Percentiles rank a stretch among this genome's conserved stretches.
Conservation (phyloP, 768 basidiomycete genomes). For the Pholiota microspora region DNA sequence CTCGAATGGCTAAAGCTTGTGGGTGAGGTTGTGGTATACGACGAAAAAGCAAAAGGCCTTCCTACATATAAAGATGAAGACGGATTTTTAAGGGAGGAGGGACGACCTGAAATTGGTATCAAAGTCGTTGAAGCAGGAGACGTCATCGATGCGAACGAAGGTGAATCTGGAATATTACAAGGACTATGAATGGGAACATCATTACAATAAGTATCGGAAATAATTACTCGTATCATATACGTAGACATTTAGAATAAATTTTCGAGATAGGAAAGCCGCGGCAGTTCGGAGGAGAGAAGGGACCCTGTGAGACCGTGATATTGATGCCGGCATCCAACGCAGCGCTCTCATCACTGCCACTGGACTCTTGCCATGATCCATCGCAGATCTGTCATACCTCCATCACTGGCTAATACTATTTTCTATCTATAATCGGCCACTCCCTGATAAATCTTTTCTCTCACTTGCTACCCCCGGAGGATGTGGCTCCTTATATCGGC, state of each 20-base stretch:
- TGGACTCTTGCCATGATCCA: no score
- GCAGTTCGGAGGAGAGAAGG: no score
- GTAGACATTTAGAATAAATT: no score
- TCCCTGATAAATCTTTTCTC: not conserved
- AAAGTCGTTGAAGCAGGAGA: constrained; percentile 5
- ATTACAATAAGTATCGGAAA: not conserved
- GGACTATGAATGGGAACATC: not conserved
- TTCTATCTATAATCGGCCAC: not conserved
- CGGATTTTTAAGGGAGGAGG: constrained; percentile 7
- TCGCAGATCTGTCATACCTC: no score
- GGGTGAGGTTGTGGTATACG: constrained; percentile 5
- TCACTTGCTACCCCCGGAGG: not conserved
- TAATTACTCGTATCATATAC: not conserved
- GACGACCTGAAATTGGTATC: constrained; percentile 4
- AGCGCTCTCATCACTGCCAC: no score
- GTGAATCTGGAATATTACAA: constrained; percentile 1
- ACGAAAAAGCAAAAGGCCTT: not conserved
- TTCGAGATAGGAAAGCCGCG: no score
- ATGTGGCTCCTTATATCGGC: not conserved
- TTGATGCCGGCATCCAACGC: no score
- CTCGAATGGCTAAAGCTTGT: constrained; percentile 63
- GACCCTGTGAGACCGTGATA: no score
- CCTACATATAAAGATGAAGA: constrained; percentile 4
- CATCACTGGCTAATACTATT: not conserved
- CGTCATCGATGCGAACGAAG: constrained; percentile 3